Base-by-base conservation (phyloP, 2,329 filamentous ascomycete genomes). In the Pseudogymnoascus sp. region DNA sequence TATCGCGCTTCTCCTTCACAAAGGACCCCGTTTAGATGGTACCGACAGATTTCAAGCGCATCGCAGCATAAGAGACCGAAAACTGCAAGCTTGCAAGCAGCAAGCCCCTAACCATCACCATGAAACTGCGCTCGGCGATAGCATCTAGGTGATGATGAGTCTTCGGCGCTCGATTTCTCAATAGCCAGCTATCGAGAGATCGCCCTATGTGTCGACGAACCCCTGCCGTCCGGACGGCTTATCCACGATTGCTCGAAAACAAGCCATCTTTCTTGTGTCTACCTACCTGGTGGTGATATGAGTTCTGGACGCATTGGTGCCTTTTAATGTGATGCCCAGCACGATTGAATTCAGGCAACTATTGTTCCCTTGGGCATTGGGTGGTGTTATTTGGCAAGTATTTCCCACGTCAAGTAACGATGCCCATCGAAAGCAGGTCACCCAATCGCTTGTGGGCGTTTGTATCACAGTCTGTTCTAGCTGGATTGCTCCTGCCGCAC, bases 1-100 rank as follows among this genome's bases (percentile, higher is more conserved):
- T 81, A 81, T 80, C 79, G 76, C 79, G 78, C 77, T 80, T 82
- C 79, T 77, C 78, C 77, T 80, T 80, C 78, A 80, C 78, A 80
- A 78, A 78, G 74, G 74, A 64, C 63, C 60, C 64, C 66, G 62
- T 62, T 53, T 57, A 60, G 60, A 38, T 53, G 47, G 47, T 53
- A 53, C 25, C 28, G 47, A 53, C 47, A 33, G 47, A 28, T 6
- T 33, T 33, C 1, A 53, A 33, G 43, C 43, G 8, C n/a, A 33
- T 33, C 47, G n/a, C 6, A 15, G 28, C 28, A 20, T 18, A 53
- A 30, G 22, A 15, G 43, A n/a, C 28, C 15, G 28, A 53, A 43
- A 14, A 43, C 38, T 41, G 38, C 38, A 12, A 37, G 35, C 35
- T 37, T 37, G 35, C 35, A 3, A 37, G 14, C 11, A 9, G 15